Evolutionary conservation across 2,329 filamentous ascomycete genomes (phyloP).

Genomic region (Gnomoniopsis sp.): DNA sequence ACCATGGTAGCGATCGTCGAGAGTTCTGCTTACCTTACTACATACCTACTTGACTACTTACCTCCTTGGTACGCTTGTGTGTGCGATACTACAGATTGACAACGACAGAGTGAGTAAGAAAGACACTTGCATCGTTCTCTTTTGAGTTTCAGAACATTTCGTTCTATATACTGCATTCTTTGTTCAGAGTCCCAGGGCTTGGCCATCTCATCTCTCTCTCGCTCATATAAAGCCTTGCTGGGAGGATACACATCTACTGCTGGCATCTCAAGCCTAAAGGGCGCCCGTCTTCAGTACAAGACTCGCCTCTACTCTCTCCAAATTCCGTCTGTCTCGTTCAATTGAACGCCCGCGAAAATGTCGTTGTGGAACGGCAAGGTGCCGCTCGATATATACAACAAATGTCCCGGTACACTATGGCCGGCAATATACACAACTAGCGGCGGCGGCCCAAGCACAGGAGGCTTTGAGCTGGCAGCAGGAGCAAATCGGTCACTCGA

Average conservation of each 20-base stretch:
- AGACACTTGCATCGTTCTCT: background rate
- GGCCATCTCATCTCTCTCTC: background rate
- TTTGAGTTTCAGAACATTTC: conserved; percentile 2
- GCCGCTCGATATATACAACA: conserved; percentile 68
- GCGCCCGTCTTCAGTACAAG: background rate
- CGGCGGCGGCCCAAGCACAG: conserved; percentile 62
- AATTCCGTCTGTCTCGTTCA: too few species aligned
- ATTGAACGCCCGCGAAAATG: conserved; percentile 8
- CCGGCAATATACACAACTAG: conserved; percentile 72
- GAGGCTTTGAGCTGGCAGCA: conserved; percentile 64
- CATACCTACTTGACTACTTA: too few species aligned
- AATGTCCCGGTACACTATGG: conserved; percentile 69
- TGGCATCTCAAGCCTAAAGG: background rate
- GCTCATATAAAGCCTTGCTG: background rate
- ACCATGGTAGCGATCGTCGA: background rate
- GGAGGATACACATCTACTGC: background rate
- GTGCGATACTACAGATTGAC: too few species aligned
- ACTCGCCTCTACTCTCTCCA: background rate
- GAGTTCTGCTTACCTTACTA: too few species aligned
- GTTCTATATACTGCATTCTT: background rate
- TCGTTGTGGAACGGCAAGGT: conserved; percentile 30
- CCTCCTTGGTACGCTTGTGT: too few species aligned
- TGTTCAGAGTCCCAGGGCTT: background rate
- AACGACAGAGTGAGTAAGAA: too few species aligned
- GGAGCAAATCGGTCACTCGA: conserved; percentile 58